phyloP scores from a whole-genome alignment of 2,329 filamentous ascomycete species.

The Ilyonectria mors-panacis region DNA sequence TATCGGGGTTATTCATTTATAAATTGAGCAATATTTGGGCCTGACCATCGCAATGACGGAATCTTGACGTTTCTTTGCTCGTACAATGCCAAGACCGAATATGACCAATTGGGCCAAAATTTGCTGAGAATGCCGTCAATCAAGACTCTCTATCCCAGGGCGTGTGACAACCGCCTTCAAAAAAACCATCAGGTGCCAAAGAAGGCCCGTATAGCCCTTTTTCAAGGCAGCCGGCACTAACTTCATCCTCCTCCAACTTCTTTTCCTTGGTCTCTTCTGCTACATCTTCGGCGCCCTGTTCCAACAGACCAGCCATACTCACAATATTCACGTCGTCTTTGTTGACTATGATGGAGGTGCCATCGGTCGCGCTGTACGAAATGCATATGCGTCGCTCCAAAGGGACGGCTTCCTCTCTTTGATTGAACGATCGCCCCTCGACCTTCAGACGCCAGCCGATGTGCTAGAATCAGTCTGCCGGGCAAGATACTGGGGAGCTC shows the following conservation, averaged over 20 bases:
- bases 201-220: conserved; percentile 31
- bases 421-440: conserved; percentile 29
- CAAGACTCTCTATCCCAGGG: conserved; percentile 33
- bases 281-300: conserved; percentile 43
- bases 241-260: conserved; percentile 58
- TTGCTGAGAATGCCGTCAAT: conserved; percentile 20
- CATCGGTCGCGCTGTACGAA: conserved; percentile 39
- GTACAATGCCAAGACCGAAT: neutral
- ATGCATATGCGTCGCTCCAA: conserved; percentile 35
- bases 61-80: neutral
- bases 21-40: neutral
- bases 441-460: conserved; percentile 27
- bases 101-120: conserved; percentile 4
- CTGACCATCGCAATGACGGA: neutral
- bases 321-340: conserved; percentile 39
- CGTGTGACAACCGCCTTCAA: conserved; percentile 23
- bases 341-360: conserved; percentile 45
- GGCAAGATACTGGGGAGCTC: conserved; percentile 38
- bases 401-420: conserved; percentile 37
- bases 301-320: conserved; percentile 34
- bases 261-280: conserved; percentile 43
- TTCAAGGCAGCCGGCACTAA: conserved; percentile 35
- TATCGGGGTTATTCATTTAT: neutral
- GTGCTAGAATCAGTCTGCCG: conserved; percentile 33
- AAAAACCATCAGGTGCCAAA: conserved; percentile 23